These are phyloP conservation scores for Backusella liffmaniae DNA, from an alignment of 192 early-diverging fungal genomes.

Conservation along the genomic window DNA sequence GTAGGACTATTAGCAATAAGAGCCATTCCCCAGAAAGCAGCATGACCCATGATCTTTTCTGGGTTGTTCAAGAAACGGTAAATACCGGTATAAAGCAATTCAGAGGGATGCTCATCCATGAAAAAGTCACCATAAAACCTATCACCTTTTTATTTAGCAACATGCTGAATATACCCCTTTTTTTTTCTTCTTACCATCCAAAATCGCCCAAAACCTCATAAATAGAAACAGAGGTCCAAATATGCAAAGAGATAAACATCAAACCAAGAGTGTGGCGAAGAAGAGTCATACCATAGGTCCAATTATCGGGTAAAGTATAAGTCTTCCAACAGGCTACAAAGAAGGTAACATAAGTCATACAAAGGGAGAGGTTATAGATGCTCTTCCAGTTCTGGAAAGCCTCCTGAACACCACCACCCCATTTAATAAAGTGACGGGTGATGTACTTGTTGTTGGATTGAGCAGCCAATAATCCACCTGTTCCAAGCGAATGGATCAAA, in stretches of 20 bases:
- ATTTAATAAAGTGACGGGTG: conserved; percentile 91
- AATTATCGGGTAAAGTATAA: conserved; percentile 72
- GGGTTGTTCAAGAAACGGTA: conserved; percentile 94
- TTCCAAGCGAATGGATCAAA: conserved; percentile 76
- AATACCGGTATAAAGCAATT: conserved; percentile 86
- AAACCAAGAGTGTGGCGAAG: conserved; percentile 83
- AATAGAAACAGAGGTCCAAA: conserved; percentile 89
- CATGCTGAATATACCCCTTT: conserved; percentile 7
- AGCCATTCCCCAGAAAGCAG: conserved; percentile 92
- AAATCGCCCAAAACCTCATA: conserved; percentile 93
- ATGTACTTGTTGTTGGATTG: conserved; percentile 84
- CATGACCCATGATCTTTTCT: conserved; percentile 89
- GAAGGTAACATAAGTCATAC: conserved; percentile 93
- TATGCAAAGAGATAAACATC: conserved; percentile 81
- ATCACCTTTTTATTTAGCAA: conserved; percentile 29
- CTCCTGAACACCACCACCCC: conserved; percentile 83
- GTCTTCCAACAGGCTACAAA: conserved; percentile 76
- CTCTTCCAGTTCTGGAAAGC: conserved; percentile 96
- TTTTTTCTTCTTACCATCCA: conserved; percentile 76
- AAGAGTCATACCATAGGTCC: conserved; percentile 67
- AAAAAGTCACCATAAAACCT: conserved; percentile 97
- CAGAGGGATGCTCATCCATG: conserved; percentile 73
- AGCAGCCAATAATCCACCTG: conserved; percentile 74
- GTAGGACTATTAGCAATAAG: conserved; percentile 79
- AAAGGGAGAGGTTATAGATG: conserved; percentile 87